Conservation (phyloP, 2,329 filamentous ascomycete species). For the Onygenales sp. region DNA sequence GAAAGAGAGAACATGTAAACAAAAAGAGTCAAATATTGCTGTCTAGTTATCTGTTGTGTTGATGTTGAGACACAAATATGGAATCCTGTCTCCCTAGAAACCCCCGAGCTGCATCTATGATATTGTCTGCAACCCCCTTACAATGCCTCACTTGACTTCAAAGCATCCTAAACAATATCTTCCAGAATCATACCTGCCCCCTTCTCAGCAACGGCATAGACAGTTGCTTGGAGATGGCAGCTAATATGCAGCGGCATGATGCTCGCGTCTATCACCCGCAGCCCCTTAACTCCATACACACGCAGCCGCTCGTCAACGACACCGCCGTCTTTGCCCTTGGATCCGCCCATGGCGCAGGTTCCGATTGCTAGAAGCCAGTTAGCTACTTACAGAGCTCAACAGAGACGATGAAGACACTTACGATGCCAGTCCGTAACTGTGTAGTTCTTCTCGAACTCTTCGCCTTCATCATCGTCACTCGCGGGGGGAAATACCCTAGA, state of each 20-base stretch:
- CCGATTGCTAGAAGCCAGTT: slow-evolving; percentile 17
- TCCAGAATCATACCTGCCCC: slow-evolving; percentile 13
- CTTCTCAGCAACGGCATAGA: slow-evolving; percentile 25
- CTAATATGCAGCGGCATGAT: slow-evolving; percentile 23
- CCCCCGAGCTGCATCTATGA: too few relatives aligned
- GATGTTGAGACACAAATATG: too few relatives aligned
- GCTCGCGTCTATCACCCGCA: slow-evolving; percentile 29
- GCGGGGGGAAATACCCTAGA: slow-evolving; percentile 23
- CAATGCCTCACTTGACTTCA: too few relatives aligned
- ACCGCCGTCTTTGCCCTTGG: slow-evolving; percentile 14
- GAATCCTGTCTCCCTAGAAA: too few relatives aligned
- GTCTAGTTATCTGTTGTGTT: too few relatives aligned
- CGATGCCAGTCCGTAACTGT: slow-evolving; percentile 31
- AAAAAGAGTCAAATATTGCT: too few relatives aligned
- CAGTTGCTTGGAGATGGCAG: slow-evolving; percentile 21
- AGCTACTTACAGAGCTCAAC: background rate
- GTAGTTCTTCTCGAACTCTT: slow-evolving; percentile 30
- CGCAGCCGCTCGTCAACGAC: slow-evolving; percentile 27
- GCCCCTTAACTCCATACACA: slow-evolving; percentile 25
- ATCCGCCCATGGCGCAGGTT: slow-evolving; percentile 37
- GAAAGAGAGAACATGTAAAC: too few relatives aligned
- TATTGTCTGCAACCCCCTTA: too few relatives aligned
- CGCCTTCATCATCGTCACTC: slow-evolving; percentile 10
- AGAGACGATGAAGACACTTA: background rate
- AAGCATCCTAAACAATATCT: background rate